Evolutionary conservation across 345 rosid genomes (phyloP), one percentile per base, ranked within the genome.

Genomic region (Citrus reticulata): DNA sequence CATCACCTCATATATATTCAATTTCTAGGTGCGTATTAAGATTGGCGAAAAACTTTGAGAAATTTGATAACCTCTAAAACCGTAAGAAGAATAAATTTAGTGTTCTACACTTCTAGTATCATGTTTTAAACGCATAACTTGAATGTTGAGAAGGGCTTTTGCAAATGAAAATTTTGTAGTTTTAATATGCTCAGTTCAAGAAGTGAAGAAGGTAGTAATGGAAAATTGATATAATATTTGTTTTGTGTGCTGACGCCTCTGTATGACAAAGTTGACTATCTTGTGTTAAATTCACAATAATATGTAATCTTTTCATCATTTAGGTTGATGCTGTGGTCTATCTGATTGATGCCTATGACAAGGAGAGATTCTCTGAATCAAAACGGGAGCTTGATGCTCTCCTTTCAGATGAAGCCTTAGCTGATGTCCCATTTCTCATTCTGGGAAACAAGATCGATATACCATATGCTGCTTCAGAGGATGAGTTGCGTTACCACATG

Each of bases 281-380:
- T 72, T 57, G 24, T 22, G 34, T 74, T 60, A 59, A 73, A 25
- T 39, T 37, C 19, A 4, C 39, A 39, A 40, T 29, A 25, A 29
- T 49, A 34, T 64, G 63, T n/a, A 51, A 51, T 66, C 46, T 7
- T 34, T 13, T 34, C 9, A 16, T 76, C 27, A 13, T 49, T 46
- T 57, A 91, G 97, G 97, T 92, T 80, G 97, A 92, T 85, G 92
- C 93, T 24, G 97, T 92, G 51, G 89, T 92, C 2, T 92, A 92
- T 84, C 70, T 92, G 80, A 90, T 92, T 69, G 97, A 92, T 86
- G 95, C 97, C 10, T 78, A 78, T 76, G 97, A 92, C 84, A 91
- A 82, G 88, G 95, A 90, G 75, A 85, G 97, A 70, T 88, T 92
- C 81, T 86, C 79, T 29, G 97, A 92, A 74, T 88, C 95, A 1